Conservation (phyloP, 148 eudicot species). For the Camellia japonica region DNA sequence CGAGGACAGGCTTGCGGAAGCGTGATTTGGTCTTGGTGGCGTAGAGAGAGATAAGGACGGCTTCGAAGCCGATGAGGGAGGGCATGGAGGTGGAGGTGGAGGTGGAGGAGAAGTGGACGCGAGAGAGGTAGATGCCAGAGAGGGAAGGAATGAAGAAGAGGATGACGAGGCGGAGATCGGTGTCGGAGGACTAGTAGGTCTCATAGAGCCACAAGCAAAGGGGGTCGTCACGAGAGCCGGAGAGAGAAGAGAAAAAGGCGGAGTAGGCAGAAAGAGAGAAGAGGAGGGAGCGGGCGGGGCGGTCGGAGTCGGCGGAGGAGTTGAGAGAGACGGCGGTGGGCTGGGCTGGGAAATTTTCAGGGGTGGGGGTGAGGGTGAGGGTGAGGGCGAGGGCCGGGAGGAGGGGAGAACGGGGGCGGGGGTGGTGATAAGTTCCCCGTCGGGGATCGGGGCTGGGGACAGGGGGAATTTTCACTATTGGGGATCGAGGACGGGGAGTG, state of each 20-base stretch:
- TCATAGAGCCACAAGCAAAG: conserved; percentile 90
- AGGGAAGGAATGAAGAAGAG: conserved; percentile 59
- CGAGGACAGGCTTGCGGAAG: no score
- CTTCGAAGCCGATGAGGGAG: conserved; percentile 78
- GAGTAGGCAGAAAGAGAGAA: conserved; percentile 64
- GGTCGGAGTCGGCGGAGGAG: conserved; percentile 75
- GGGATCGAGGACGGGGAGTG: no score
- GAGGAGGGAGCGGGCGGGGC: conserved; percentile 76
- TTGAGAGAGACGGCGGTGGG: conserved; percentile 29
- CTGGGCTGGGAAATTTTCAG: conserved; percentile 17
- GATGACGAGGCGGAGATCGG: conserved; percentile 62
- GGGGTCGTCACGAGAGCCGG: conserved; percentile 70
- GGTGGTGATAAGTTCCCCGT: no score
- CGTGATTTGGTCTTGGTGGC: background rate
- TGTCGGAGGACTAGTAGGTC: conserved; percentile 63
- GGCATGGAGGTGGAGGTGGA: conserved; percentile 40
- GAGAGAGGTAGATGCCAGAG: conserved; percentile 15
- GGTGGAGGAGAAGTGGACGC: conserved; percentile 41
- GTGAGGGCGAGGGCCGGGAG: no score
- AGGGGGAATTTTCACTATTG: no score
- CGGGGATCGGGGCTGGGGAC: no score
- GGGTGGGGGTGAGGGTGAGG: conserved; percentile 54
- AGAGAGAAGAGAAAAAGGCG: conserved; percentile 48
- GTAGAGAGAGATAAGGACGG: conserved; percentile 64
- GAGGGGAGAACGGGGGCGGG: conserved; percentile 21